Evolutionary conservation across 257 asterid genomes (phyloP).

Genomic region (Primulina tabacum): DNA sequence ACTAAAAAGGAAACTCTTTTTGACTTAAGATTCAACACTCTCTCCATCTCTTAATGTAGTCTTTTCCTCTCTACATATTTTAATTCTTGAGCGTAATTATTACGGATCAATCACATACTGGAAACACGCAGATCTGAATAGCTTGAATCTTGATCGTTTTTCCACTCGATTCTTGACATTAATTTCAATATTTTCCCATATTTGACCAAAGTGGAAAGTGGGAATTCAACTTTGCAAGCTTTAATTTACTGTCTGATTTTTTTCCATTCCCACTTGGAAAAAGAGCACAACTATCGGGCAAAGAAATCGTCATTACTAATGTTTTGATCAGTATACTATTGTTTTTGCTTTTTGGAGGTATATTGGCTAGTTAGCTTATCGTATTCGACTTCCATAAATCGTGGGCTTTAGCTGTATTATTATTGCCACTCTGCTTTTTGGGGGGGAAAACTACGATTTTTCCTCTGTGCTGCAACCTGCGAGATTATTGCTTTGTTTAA

Average conservation of each 20-base stretch:
- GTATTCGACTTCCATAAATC: conserved; percentile 54
- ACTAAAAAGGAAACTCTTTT: not conserved
- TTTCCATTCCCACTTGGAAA: conserved; percentile 36
- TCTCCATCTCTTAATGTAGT: conserved; percentile 2
- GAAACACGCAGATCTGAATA: conserved; percentile 35
- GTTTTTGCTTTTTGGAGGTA: conserved; percentile 30
- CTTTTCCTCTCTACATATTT: not conserved
- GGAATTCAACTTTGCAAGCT: conserved; percentile 30
- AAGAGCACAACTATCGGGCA: conserved; percentile 20
- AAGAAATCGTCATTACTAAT: conserved; percentile 32
- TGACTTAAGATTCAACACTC: not conserved
- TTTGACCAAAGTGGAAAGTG: conserved; percentile 31
- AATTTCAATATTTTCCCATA: not conserved
- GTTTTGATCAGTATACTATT: conserved; percentile 26
- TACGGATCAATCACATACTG: conserved; percentile 25
- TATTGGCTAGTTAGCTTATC: conserved; percentile 31
- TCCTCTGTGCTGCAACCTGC: conserved; percentile 24
- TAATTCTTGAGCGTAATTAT: conserved; percentile 17
- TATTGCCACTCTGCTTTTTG: conserved; percentile 56
- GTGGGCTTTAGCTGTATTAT: conserved; percentile 49
- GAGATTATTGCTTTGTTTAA: conserved; percentile 27
- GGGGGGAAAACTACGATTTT: conserved; percentile 54
- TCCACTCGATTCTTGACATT: conserved; percentile 27
- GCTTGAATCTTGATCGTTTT: conserved; percentile 41
- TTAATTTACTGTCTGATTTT: conserved; percentile 19